Evolutionary conservation across 768 basidiomycete species (phyloP), one percentile per base, ranked within the genome.

Genomic region (Rhodotorula sphaerocarpa): DNA sequence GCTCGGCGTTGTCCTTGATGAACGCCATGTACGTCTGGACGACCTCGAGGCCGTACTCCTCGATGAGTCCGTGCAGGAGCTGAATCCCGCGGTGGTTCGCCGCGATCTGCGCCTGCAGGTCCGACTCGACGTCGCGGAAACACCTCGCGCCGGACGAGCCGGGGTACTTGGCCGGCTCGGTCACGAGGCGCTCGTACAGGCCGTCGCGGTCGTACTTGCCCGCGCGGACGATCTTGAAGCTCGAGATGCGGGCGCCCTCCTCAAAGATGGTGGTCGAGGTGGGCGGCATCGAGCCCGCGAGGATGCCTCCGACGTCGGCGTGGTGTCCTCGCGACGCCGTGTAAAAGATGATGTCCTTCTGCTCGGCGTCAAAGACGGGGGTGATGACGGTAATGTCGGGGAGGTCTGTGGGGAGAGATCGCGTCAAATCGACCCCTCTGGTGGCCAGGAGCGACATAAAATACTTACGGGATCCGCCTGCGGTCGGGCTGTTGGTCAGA

Each of bases 381-480:
- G 87, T 90, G 75, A 95, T 92, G 71, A 92, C 81, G 11, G 92
- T 96, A 59, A 93, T 89, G 75, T 95, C 92, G 0, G 86, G 86
- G 41, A 51, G 16, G 34, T 77, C 70, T 88, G 86, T n/a, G 42
- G 44, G 34, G 57, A 63, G 44, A 57, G 61, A 43, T 58, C 6
- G 6, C 30, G 6, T 10, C 46, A 18, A 43, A 43, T 18, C 10
- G 9, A 39, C 36, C n/a, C n/a, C n/a, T n/a, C n/a, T n/a, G n/a
- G 42, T 18, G 42, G 42, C 42, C 42, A 64, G n/a, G 59, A 46
- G 36, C 71, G 67, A 42, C n/a, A 42, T 71, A 44, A 28, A 54
- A 11, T 31, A 30, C 28, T 30, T 30, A 48, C 47, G 53, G 65
- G 61, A 60, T 20, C 89, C 66, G 5, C 89, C 90, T 7, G 89